Base-by-base conservation (phyloP, 306 rosid genomes). In the Castanea mollissima region DNA sequence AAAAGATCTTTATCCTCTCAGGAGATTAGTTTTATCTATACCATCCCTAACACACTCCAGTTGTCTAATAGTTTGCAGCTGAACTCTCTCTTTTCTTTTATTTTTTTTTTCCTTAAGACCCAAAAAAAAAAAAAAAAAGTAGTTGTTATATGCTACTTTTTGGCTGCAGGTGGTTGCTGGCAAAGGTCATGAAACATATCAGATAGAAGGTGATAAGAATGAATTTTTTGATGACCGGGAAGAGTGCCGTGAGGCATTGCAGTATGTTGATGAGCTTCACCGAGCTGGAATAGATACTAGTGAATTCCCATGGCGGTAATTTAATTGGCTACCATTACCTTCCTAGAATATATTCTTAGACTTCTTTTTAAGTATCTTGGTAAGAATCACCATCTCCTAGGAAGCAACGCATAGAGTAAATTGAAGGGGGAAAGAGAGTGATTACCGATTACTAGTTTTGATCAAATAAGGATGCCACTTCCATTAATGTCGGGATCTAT, bases 301-400 rank as follows among this genome's bases (percentile, higher is more conserved):
- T 80, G 98, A 93, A 90, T 93, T 95, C 76, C 99, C 98, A 73
- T 95, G 99, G 99, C 82, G 99, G 98, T 95, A 95, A 81, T 63
- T 76, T 78, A 12, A 68, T 58, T 55, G 63, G 38, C 67, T 35
- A 20, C 71, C 6, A 14, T 34, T 6, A 32, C 73, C 62, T 57
- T 29, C 11, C 38, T 52, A 29, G 20, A 76, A 73, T 27, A 29
- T n/a, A n/a, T 9, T 38, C 6, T 62, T 7, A 23, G 46, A 11
- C 74, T 51, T 25, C 32, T 49, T 71, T 54, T 7, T 71, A 15
- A 19, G 19, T 57, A 51, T 51, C 57, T 59, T 31, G 10, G 14
- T 25, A 69, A 69, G 20, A 34, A 60, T 15, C 12, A 74, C 3
- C 44, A 11, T 16, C 51, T 49, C 54, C 54, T 49, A 49, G 54